Base-by-base conservation (phyloP, 2,329 filamentous ascomycete species). In the Ceratocystis huliohia region DNA sequence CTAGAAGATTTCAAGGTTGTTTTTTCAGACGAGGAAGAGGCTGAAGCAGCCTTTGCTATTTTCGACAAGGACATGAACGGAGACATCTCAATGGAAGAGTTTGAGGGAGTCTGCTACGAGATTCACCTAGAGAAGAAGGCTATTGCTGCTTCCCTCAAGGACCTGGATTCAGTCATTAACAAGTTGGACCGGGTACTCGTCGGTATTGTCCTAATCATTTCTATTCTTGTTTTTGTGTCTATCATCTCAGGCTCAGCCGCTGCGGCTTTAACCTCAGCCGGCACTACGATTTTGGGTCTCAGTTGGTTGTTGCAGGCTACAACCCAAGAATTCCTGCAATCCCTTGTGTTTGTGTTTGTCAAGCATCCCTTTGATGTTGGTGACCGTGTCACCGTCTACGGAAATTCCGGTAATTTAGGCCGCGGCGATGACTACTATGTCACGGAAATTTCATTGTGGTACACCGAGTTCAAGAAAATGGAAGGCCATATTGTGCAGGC, bases 401-500 rank as follows among this genome's bases (percentile, higher is more conserved):
- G 92, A 65, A 95, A 91, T 71, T 91, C 91, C 0, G 93, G 93
- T 68, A 82, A 86, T n/a, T 74, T 81, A 17, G 81, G 91, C 73
- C 84, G 82, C 45, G 92, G 92, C 59, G 93, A 96, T 71, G 93
- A 96, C 72, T 97, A 96, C 76, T 96, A 96, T 70, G 92, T 97
- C 65, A 96, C 95, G 65, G 90, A 96, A 73, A 95, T 97, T 66
- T 88, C 91, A 1, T 81, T 97, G 1, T 81, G 96, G 17, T 97
- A 94, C 74, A 97, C 93, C 15, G 93, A 96, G 73, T 96, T 96
- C 79, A 96, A 96, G 81, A 96, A 96, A 80, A 93, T 96, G 89
- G 88, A 96, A 75, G 93, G 93, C 1, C 92, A 96, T 72, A 88
- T 96, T 28, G 93, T 97, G 0, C 93, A 96, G 75, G 93, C 93